A percentile compares a stretch with the other conserved stretches of the same genome.
Evolutionary conservation across 2,329 filamentous ascomycete species (phyloP).

Genomic region (Penicillium hordei): DNA sequence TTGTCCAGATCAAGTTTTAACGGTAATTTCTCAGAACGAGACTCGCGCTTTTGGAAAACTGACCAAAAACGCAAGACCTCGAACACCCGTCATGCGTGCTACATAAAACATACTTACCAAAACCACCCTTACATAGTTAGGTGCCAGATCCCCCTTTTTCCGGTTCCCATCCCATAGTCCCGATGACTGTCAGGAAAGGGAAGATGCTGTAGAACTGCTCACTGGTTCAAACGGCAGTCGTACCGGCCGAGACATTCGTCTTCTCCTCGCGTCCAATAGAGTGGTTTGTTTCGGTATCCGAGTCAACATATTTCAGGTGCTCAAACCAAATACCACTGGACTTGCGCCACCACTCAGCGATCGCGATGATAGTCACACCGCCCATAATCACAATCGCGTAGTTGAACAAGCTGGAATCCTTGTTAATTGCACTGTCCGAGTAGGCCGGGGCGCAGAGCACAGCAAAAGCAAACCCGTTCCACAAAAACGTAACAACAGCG

Average conservation of each 20-base stretch:
- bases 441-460: slow-evolving; percentile 46
- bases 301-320: slow-evolving; percentile 17
- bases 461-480: slow-evolving; percentile 50
- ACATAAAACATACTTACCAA: slow-evolving; percentile 18
- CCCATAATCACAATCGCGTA: slow-evolving; percentile 49
- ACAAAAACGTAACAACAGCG: slow-evolving; percentile 45
- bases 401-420: slow-evolving; percentile 27
- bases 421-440: slow-evolving; percentile 22
- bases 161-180: background rate
- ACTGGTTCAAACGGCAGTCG: slow-evolving; percentile 7
- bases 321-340: slow-evolving; percentile 23
- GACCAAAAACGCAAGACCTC: slow-evolving; percentile 15
- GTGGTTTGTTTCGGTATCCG: slow-evolving; percentile 10
- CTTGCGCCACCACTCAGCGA: slow-evolving; percentile 27
- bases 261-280: slow-evolving; percentile 7
- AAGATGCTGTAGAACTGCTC: background rate
- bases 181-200: background rate
- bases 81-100: slow-evolving; percentile 29
- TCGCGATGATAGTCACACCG: slow-evolving; percentile 35
- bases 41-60: slow-evolving; percentile 10
- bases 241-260: background rate
- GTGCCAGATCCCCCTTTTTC: background rate
- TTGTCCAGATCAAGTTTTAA: slow-evolving; percentile 95
- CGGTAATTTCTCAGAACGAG: slow-evolving; percentile 73
- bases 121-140: background rate